Percentiles rank a stretch among this genome's conserved stretches.
These are phyloP conservation scores for Penicillium sp. DNA, from an alignment of 2,329 filamentous ascomycete species.

Conservation along the genomic window DNA sequence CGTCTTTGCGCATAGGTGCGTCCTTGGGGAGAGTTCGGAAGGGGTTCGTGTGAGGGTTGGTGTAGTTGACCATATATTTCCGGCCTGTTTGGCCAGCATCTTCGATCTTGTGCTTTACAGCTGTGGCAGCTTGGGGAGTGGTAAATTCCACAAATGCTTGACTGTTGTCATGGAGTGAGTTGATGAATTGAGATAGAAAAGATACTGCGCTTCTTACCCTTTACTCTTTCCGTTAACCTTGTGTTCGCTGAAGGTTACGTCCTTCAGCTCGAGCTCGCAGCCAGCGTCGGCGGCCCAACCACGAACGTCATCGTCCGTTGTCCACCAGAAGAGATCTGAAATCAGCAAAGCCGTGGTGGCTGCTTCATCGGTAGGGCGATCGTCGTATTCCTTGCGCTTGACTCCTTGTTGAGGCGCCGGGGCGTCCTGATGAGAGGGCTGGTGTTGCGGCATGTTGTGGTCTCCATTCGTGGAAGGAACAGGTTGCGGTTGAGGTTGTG, in stretches of 20 bases:
- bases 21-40: constrained; percentile 92
- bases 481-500: constrained; percentile 8
- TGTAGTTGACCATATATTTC: constrained; percentile 69
- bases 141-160: constrained; percentile 83
- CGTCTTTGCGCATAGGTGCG: constrained; percentile 68
- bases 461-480: constrained; percentile 7
- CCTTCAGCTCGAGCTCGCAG: constrained; percentile 80
- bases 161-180: constrained; percentile 32
- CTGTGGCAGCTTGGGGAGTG: constrained; percentile 79
- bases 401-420: constrained; percentile 53
- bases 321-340: constrained; percentile 95
- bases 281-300: constrained; percentile 78
- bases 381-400: constrained; percentile 61
- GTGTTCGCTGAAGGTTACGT: constrained; percentile 95
- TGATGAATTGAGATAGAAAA: neutral
- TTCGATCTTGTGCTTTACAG: constrained; percentile 79
- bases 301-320: constrained; percentile 89
- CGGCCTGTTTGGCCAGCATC: constrained; percentile 60
- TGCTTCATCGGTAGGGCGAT: constrained; percentile 57
- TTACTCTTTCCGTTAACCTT: constrained; percentile 99
- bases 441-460: constrained; percentile 19
- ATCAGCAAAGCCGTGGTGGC: constrained; percentile 74
- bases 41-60: constrained; percentile 74
- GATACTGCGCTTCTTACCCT: constrained; percentile 61
- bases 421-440: constrained; percentile 17